phyloP scores from a whole-genome alignment of 768 basidiomycete species.

The Auricularia sp. region DNA sequence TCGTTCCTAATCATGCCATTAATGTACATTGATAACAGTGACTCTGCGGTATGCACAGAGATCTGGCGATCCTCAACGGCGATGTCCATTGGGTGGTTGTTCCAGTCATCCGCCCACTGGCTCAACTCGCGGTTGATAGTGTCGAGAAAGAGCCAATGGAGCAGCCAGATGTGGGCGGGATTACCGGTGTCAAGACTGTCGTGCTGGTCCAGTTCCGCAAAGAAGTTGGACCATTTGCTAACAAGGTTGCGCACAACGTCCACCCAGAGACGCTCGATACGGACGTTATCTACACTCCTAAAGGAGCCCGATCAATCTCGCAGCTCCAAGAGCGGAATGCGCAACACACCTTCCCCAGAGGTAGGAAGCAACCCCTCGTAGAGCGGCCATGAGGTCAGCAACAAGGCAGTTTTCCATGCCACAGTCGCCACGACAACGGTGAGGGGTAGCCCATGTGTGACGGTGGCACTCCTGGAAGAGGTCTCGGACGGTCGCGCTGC shows the following conservation, averaged over 20 bases:
- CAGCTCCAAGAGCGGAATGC: too few relatives aligned
- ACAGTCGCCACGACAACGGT: constrained; percentile 12
- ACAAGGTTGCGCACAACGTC: constrained; percentile 27
- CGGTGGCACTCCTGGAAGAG: constrained; percentile 1
- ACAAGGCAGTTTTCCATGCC: constrained; percentile 14
- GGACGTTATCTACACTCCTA: constrained; percentile 31
- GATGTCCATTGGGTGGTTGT: constrained; percentile 17
- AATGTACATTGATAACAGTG: too few relatives aligned
- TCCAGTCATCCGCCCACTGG: constrained; percentile 27
- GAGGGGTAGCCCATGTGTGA: constrained; percentile 4
- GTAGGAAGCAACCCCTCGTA: constrained; percentile 2
- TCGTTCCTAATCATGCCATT: too few relatives aligned
- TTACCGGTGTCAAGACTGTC: constrained; percentile 18
- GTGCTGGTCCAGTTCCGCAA: constrained; percentile 33
- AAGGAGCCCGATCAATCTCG: too few relatives aligned
- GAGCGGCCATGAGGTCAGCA: constrained; percentile 9
- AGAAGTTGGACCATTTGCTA: constrained; percentile 35
- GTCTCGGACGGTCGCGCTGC: constrained; percentile 9
- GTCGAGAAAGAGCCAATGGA: constrained; percentile 28
- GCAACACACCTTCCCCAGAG: constrained; percentile 10
- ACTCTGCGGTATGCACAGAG: too few relatives aligned
- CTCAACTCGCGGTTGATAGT: constrained; percentile 21
- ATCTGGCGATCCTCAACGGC: too few relatives aligned
- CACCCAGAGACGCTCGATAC: constrained; percentile 30
- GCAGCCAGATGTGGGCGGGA: constrained; percentile 29